Evolutionary conservation across 2,329 filamentous ascomycete genomes (phyloP).

Genomic region (Apiospora koreana): DNA sequence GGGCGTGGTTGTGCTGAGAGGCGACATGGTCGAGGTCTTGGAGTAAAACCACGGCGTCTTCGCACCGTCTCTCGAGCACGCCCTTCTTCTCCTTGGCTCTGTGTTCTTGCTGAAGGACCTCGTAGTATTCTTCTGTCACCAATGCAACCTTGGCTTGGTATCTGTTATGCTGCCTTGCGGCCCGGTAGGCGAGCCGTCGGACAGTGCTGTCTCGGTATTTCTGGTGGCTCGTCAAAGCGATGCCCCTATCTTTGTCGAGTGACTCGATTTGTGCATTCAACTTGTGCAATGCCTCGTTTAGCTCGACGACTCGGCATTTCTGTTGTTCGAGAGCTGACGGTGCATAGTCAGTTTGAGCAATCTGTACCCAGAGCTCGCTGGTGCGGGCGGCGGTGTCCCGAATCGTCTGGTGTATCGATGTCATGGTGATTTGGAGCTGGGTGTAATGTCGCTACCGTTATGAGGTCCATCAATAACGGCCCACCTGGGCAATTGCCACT

Average conservation of each 20-base stretch:
- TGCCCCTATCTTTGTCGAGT: conserved; percentile 11
- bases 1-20: not conserved
- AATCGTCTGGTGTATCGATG: conserved; percentile 3
- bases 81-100: conserved; percentile 9
- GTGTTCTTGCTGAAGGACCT: conserved; percentile 10
- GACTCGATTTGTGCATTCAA: not conserved
- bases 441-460: not conserved
- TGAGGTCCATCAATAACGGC: not conserved
- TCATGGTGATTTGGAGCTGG: not conserved
- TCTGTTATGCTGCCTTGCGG: conserved; percentile 1
- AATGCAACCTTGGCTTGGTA: not conserved
- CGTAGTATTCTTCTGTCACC: not conserved
- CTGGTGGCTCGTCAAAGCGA: conserved; percentile 9
- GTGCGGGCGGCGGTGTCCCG: conserved; percentile 10
- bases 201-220: conserved; percentile 13
- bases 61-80: not conserved
- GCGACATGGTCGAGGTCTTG: conserved; percentile 1
- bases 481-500: not conserved
- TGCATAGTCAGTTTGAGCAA: conserved; percentile 6
- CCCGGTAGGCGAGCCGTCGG: conserved; percentile 11
- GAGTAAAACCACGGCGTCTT: not conserved
- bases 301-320: not conserved
- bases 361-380: not conserved
- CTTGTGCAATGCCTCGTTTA: not conserved
- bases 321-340: conserved; percentile 7